These are phyloP conservation scores for Epichloe gansuensis DNA, from an alignment of 2,329 filamentous ascomycete genomes.

Conservation along the genomic window DNA sequence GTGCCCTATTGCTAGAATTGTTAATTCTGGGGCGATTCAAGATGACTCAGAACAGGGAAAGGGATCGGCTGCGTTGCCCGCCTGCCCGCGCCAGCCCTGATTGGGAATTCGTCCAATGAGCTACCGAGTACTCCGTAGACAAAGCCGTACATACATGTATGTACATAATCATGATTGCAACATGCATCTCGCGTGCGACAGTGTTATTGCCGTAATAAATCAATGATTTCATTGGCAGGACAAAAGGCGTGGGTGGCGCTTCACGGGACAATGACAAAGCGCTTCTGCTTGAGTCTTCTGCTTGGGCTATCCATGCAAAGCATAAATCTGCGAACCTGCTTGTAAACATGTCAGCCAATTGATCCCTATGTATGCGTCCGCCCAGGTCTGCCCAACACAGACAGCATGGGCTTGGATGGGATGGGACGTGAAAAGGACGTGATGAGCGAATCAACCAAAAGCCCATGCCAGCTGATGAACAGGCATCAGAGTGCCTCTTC, in stretches of 20 bases:
- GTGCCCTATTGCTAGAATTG: not conserved
- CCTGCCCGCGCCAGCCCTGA: too few species aligned
- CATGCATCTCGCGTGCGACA: not conserved
- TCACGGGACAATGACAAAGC: not conserved
- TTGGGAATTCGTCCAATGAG: not conserved
- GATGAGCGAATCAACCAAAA: too few species aligned
- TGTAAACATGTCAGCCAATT: not conserved
- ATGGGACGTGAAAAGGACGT: too few species aligned
- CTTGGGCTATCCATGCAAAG: constrained; percentile 1
- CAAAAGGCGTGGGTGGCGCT: not conserved
- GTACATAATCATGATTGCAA: not conserved
- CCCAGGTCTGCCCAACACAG: not conserved
- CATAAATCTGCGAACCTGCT: constrained; percentile 2
- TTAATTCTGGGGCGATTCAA: not conserved
- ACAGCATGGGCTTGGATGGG: not conserved
- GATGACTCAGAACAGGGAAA: not conserved
- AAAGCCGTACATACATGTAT: not conserved
- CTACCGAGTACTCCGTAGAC: not conserved
- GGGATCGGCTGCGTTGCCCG: not conserved
- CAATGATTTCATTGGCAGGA: not conserved
- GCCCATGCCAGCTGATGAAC: too few species aligned
- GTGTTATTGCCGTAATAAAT: not conserved
- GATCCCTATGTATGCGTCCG: not conserved
- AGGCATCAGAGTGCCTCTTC: too few species aligned
- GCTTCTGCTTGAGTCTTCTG: not conserved